Percentiles rank a stretch among this genome's conserved stretches.
Conservation (phyloP, 805 yeast species). For the Yarrowia osloensis region DNA sequence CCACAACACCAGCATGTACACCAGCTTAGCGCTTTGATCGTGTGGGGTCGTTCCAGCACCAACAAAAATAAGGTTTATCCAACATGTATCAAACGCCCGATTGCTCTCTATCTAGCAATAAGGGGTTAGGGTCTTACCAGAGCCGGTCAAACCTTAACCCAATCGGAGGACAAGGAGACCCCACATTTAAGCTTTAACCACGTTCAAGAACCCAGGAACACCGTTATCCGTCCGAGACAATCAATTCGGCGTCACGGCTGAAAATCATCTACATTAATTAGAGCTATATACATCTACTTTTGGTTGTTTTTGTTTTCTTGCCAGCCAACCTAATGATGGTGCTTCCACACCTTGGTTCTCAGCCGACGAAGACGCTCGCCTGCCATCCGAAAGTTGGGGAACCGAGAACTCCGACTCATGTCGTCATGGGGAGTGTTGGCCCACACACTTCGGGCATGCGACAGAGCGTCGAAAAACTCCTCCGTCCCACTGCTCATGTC, state of each 20-base stretch:
- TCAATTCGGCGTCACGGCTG: neutral
- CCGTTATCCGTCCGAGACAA: neutral
- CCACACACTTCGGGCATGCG: constrained; percentile 13
- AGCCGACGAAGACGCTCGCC: constrained; percentile 1
- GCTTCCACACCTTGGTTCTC: neutral
- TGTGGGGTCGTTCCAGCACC: neutral
- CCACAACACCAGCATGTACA: no score
- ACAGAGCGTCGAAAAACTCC: constrained; percentile 16
- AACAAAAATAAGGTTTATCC: neutral
- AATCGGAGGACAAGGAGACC: neutral
- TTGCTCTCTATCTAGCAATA: constrained; percentile 14
- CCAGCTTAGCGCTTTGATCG: neutral
- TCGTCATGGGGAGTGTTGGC: constrained; percentile 13
- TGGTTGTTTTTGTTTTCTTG: neutral
- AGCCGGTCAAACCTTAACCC: neutral
- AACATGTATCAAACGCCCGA: constrained; percentile 17
- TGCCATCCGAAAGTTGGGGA: neutral
- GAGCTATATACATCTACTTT: constrained; percentile 2
- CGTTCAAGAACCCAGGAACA: neutral
- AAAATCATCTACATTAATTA: neutral
- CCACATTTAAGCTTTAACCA: neutral
- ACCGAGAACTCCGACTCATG: neutral
- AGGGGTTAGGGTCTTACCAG: neutral
- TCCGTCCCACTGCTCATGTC: constrained; percentile 11
- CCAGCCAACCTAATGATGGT: neutral